These are phyloP conservation scores for Trichoderma polysporum DNA, from an alignment of 2,329 filamentous ascomycete species.

Conservation along the genomic window DNA sequence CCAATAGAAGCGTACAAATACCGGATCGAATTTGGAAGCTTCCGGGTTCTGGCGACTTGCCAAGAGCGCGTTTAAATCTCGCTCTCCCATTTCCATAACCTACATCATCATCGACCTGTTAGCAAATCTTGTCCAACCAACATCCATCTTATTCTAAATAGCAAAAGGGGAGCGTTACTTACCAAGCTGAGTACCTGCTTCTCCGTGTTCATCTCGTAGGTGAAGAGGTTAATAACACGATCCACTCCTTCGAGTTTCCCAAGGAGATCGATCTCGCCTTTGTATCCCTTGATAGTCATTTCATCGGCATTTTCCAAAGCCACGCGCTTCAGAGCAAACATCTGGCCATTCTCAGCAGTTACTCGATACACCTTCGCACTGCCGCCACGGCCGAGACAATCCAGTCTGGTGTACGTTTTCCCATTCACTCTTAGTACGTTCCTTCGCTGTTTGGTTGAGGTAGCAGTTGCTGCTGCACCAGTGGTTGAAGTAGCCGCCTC, in stretches of 20 bases:
- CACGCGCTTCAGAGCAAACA: slow-evolving; percentile 91
- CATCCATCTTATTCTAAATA: neutral
- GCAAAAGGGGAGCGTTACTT: slow-evolving; percentile 38
- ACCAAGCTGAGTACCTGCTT: slow-evolving; percentile 86
- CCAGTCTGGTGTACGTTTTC: slow-evolving; percentile 84
- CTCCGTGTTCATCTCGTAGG: slow-evolving; percentile 91
- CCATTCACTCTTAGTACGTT: slow-evolving; percentile 87
- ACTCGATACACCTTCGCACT: slow-evolving; percentile 95
- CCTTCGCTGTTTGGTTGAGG: slow-evolving; percentile 71
- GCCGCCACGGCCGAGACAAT: slow-evolving; percentile 87
- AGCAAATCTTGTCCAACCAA: neutral
- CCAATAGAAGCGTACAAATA: slow-evolving; percentile 97
- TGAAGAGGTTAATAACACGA: slow-evolving; percentile 84
- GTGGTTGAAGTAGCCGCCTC: slow-evolving; percentile 84
- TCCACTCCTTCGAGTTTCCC: slow-evolving; percentile 80
- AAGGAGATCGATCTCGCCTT: slow-evolving; percentile 91
- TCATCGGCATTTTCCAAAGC: slow-evolving; percentile 89
- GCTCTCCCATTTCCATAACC: slow-evolving; percentile 97
- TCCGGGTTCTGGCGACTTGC: slow-evolving; percentile 70
- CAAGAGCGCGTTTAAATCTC: slow-evolving; percentile 85
- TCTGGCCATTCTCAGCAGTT: slow-evolving; percentile 94
- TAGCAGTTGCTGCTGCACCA: slow-evolving; percentile 74
- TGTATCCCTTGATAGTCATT: slow-evolving; percentile 77
- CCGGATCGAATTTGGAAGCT: slow-evolving; percentile 75
- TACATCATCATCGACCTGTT: slow-evolving; percentile 33